A percentile compares a stretch with the other conserved stretches of the same genome.
phyloP scores from a whole-genome alignment of 1,284 basidiomycete species.

The Sporisorium exsertum region DNA sequence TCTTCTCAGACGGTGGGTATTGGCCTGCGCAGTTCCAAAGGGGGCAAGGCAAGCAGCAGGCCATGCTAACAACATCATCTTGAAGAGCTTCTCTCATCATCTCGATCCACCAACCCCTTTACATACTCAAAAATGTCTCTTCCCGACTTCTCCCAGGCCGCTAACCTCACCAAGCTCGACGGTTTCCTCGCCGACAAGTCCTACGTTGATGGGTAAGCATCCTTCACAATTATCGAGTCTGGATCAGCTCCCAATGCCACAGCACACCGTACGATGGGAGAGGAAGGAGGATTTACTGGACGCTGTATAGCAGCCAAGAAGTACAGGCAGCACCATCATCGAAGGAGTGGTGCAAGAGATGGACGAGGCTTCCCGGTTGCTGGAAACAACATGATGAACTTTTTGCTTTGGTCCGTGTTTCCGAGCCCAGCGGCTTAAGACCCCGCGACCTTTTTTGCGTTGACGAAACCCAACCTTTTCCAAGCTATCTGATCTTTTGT shows the following conservation, averaged over 20 bases:
- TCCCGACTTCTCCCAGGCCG: conserved; percentile 66
- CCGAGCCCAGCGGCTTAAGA: conserved; percentile 70
- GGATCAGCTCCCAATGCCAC: conserved; percentile 4
- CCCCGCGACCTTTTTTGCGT: conserved; percentile 68
- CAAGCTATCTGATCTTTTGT: conserved; percentile 64
- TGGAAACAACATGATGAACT: conserved; percentile 62
- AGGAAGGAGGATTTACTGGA: background rate
- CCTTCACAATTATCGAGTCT: conserved; percentile 7
- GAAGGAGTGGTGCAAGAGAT: background rate
- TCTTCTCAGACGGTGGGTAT: conserved; percentile 5
- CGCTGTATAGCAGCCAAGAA: background rate
- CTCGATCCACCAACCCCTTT: conserved; percentile 25
- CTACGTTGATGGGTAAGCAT: conserved; percentile 68
- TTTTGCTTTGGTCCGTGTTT: conserved; percentile 70
- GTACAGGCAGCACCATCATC: background rate
- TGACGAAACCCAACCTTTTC: conserved; percentile 67
- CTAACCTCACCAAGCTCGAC: conserved; percentile 62
- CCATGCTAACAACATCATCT: background rate
- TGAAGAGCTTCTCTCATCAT: background rate
- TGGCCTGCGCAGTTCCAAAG: conserved; percentile 8
- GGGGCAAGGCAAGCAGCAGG: background rate
- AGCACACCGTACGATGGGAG: background rate
- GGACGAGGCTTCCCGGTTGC: background rate
- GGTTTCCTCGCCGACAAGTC: conserved; percentile 63
- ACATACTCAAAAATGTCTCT: conserved; percentile 61